These are phyloP conservation scores for Tothia fuscella DNA, from an alignment of 2,329 filamentous ascomycete genomes.

Conservation along the genomic window DNA sequence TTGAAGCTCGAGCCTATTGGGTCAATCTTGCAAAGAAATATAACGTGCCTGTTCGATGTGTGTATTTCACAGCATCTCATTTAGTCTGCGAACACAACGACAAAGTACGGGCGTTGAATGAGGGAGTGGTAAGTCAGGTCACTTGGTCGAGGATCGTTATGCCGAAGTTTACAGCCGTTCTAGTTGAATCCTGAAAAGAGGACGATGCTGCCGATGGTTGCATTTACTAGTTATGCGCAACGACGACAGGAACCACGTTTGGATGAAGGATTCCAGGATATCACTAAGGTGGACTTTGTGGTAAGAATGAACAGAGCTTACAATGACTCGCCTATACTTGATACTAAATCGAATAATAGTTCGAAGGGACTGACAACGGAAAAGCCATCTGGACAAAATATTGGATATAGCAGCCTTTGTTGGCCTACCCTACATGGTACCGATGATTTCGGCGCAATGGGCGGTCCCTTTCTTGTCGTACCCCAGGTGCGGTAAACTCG, in stretches of 20 bases:
- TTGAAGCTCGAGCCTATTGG: conserved; percentile 69
- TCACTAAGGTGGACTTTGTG: conserved; percentile 62
- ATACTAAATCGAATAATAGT: conserved; percentile 28
- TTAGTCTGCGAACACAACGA: conserved; percentile 77
- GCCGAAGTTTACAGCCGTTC: conserved; percentile 25
- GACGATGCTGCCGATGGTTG: conserved; percentile 59
- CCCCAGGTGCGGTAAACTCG: too few species aligned
- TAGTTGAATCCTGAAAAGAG: conserved; percentile 79
- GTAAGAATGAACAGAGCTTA: too few species aligned
- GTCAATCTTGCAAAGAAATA: conserved; percentile 57
- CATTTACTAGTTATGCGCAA: conserved; percentile 64
- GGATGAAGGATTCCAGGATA: conserved; percentile 74
- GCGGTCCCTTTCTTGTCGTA: too few species aligned
- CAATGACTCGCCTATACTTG: too few species aligned
- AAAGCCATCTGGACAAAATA: conserved; percentile 62
- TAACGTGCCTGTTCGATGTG: conserved; percentile 66
- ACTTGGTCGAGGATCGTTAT: conserved; percentile 1
- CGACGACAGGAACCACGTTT: conserved; percentile 60
- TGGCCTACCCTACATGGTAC: too few species aligned
- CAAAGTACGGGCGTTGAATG: conserved; percentile 58
- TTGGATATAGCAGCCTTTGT: conserved; percentile 63
- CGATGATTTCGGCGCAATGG: too few species aligned
- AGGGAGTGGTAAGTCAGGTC: conserved; percentile 12
- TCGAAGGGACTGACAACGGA: conserved; percentile 57
- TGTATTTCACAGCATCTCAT: conserved; percentile 66